Conservation (phyloP, 129 eudicot species). For the Pulicaria dysenterica region DNA sequence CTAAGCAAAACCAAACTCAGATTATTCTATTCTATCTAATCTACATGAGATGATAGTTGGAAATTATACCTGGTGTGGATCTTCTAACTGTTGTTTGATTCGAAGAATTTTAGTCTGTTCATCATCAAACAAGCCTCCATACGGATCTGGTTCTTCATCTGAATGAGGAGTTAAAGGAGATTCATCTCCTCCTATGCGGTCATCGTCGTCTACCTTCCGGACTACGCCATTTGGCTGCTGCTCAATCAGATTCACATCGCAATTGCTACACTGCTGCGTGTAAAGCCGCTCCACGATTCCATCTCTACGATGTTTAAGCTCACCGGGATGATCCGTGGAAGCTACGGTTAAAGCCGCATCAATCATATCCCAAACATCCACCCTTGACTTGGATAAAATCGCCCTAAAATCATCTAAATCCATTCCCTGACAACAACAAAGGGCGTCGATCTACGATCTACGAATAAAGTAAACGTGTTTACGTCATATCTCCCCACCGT, state of each 20-base stretch:
- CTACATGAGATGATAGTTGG: too few species aligned
- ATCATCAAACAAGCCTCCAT: constrained; percentile 70
- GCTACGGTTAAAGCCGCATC: constrained; percentile 79
- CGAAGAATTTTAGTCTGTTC: constrained; percentile 56
- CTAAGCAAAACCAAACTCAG: too few species aligned
- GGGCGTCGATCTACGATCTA: constrained; percentile 5
- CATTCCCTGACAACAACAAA: constrained; percentile 36
- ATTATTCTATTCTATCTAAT: neutral
- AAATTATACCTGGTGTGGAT: constrained; percentile 59
- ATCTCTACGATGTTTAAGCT: constrained; percentile 59
- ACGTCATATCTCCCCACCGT: constrained; percentile 15
- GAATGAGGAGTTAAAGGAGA: constrained; percentile 52
- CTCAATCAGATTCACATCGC: constrained; percentile 29
- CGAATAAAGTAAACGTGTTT: neutral
- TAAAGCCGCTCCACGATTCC: constrained; percentile 60
- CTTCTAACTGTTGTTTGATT: constrained; percentile 80
- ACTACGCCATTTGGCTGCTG: neutral
- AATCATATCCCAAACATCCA: constrained; percentile 64
- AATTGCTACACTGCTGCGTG: constrained; percentile 42
- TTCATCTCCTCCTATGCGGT: constrained; percentile 33
- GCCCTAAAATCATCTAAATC: constrained; percentile 61
- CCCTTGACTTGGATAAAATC: constrained; percentile 54
- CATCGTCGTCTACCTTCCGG: constrained; percentile 26
- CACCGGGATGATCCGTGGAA: constrained; percentile 52
- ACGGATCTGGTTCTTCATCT: constrained; percentile 56